Percentiles rank a stretch among this genome's conserved stretches.
Evolutionary conservation across 768 basidiomycete genomes (phyloP).

Genomic region (Zangia roseola): DNA sequence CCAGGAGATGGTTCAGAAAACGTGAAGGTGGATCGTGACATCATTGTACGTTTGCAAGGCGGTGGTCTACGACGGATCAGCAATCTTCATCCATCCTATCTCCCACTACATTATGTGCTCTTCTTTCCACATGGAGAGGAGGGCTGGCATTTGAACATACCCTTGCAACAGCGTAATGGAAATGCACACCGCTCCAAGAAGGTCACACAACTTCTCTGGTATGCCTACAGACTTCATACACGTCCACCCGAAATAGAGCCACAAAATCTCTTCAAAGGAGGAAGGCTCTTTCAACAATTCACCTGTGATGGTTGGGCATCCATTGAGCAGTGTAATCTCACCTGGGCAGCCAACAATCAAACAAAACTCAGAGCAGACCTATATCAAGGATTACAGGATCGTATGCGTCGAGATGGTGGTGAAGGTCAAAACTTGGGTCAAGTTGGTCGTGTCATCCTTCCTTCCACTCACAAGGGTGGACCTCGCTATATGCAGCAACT

Average conservation of each 20-base stretch:
- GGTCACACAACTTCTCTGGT: constrained; percentile 29
- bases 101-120: constrained; percentile 42
- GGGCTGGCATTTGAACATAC: constrained; percentile 37
- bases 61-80: neutral
- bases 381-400: constrained; percentile 37
- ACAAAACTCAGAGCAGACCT: constrained; percentile 33
- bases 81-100: constrained; percentile 32
- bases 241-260: constrained; percentile 6
- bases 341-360: no score
- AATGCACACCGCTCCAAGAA: constrained; percentile 9
- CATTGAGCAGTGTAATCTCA: constrained; percentile 45
- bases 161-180: neutral
- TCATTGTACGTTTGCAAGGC: constrained; percentile 10
- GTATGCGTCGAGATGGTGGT: constrained; percentile 17
- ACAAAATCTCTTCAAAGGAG: constrained; percentile 32
- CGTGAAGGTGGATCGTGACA: constrained; percentile 28
- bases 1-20: constrained; percentile 29
- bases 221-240: constrained; percentile 34
- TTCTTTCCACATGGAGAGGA: constrained; percentile 41
- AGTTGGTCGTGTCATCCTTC: constrained; percentile 37
- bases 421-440: constrained; percentile 24
- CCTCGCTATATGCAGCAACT: constrained; percentile 41
- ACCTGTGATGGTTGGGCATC: constrained; percentile 46
- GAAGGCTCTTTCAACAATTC: constrained; percentile 44
- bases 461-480: constrained; percentile 41